Base-by-base conservation (phyloP, 1,139 yeast species). In the Suhomyces terraborum region DNA sequence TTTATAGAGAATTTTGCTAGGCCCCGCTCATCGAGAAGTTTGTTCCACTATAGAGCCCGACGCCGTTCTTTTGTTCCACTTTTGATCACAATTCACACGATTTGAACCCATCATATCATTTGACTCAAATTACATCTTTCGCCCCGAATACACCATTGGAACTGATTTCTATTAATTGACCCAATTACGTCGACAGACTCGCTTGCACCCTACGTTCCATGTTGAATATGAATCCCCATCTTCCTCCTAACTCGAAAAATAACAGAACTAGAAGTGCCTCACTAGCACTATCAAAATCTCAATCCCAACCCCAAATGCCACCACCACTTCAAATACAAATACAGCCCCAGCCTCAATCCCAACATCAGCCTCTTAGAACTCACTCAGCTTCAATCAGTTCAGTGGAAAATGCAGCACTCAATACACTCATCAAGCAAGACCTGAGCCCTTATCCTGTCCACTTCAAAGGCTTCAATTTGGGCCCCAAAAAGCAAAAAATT, bases 371-470 rank as follows among this genome's bases (percentile, higher is more conserved):
- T 28, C 40, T 38, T 8, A 46, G 61, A 39, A 44, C 42, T 34
- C 58, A 53, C 30, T 51, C 59, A n/a, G 47, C 45, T 27, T 54
- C 60, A 13, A 45, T 53, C 38, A 40, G 46, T 18, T 50, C 59
- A 13, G 41, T 48, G 20, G 52, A 51, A 8, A 45, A 49, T 4
- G 45, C 45, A 10, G 41, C 43, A 4, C 46, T 54, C 35, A 39
- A 37, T 39, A 45, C 38, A 29, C 32, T 55, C 29, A 43, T 56
- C 19, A 31, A 46, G 18, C 50, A 50, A 35, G 58, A 53, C 32
- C 35, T 38, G 27, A 46, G 37, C 28, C 48, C 47, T 1, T 41
- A 36, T 39, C n/a, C n/a, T 12, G 18, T 21, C 35, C 43, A 39
- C 22, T 42, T 38, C 21, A 28, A 28, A 5, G 35, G 36, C 25